These are phyloP conservation scores for Solidago caesia DNA, from an alignment of 129 eudicot species.

Conservation along the genomic window DNA sequence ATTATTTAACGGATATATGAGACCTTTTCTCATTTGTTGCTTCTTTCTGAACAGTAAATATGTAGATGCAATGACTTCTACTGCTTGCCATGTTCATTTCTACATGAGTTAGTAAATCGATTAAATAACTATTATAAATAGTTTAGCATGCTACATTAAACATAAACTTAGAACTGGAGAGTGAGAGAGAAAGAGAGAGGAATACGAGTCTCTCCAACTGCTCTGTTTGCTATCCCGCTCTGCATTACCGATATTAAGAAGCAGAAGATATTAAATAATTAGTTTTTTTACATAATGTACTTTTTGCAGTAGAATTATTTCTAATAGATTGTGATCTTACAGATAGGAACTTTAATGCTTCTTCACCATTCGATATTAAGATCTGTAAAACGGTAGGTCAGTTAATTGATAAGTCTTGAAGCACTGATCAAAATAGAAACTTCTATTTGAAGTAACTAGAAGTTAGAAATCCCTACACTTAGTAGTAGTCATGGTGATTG, in stretches of 20 bases:
- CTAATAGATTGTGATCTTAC: conserved; percentile 45
- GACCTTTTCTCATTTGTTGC: conserved; percentile 59
- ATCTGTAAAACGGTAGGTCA: conserved; percentile 43
- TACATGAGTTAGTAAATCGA: conserved; percentile 34
- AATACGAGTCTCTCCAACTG: conserved; percentile 98
- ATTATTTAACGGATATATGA: background rate
- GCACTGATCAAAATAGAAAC: background rate
- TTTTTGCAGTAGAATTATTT: background rate
- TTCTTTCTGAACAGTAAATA: conserved; percentile 65
- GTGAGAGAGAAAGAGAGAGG: conserved; percentile 23
- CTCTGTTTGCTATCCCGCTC: conserved; percentile 84
- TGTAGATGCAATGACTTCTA: conserved; percentile 86
- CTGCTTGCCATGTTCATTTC: conserved; percentile 94
- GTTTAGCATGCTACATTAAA: conserved; percentile 2
- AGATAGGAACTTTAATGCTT: conserved; percentile 56
- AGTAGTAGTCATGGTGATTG: conserved; percentile 10
- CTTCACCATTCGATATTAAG: conserved; percentile 49
- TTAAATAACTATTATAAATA: background rate
- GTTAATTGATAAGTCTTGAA: conserved; percentile 3
- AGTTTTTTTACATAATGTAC: conserved; percentile 20
- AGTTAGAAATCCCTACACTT: background rate
- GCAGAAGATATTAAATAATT: conserved; percentile 19
- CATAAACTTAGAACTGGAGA: conserved; percentile 9
- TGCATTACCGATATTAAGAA: conserved; percentile 40
- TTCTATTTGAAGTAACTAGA: background rate